Base-by-base conservation (phyloP, 768 basidiomycete genomes). In the Trichaptum fuscoviolaceum region DNA sequence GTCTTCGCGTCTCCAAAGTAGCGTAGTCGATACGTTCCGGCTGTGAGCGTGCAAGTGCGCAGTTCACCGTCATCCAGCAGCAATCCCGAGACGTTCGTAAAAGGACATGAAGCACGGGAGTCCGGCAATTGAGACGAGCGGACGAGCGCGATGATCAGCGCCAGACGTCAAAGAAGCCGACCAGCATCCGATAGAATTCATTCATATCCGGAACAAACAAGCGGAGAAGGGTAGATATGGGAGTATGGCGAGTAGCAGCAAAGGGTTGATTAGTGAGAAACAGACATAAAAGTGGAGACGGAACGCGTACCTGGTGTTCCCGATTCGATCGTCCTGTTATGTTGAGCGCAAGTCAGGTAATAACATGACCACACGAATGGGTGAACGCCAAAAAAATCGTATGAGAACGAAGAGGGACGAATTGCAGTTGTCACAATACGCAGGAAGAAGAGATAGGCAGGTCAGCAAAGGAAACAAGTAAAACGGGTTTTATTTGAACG, bases 1-100 rank as follows among this genome's bases (percentile, higher is more conserved):
- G 42, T 52, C 77, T 92, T 93, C n/a, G 85, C 85, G 74, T 93
- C 90, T 9, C 91, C 92, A 68, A 84, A 87, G 75, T 93, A 93
- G 62, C 74, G 77, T 30, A 93, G 75, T 27, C 88, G 88, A 76
- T 92, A 93, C 5, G 82, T 86, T 34, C 91, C 91, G 30, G 84
- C 90, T 87, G 71, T 34, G 68, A 35, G 25, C 25, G 23, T 17
- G 2, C 7, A 23, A 52, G 63, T 30, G 30, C 30, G 30, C 8
- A 8, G 8, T 30, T 30, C 4, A 3, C 30, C 30, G 30, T 8
- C 30, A 8, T 30, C 8, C 2, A 30, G n/a, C n/a, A n/a, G n/a
- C n/a, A n/a, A n/a, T n/a, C n/a, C n/a, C 30, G 8, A 30, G 30
- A 30, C 30, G 8, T 30, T 30, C 30, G 30, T 3, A 30, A 3